Base-by-base conservation (phyloP, 441 rosid species). In the Hypseocharis bilobata region DNA sequence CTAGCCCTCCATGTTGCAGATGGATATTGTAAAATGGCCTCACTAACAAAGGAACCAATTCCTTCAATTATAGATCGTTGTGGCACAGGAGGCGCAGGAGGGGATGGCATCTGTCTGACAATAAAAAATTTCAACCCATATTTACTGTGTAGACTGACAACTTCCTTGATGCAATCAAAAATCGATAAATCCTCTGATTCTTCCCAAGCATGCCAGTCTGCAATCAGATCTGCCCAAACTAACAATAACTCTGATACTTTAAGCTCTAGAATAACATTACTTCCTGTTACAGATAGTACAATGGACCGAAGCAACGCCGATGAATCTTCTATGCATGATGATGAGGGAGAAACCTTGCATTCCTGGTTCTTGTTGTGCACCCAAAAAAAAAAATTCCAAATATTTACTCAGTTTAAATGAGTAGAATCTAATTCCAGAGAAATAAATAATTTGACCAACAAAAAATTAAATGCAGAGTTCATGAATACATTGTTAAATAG, bases 201-300 rank as follows among this genome's bases (percentile, higher is more conserved):
- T 77, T 88, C 95, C 97, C 97, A 90, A 49, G 87, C 84, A 83
- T 84, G 79, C 89, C 95, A 88, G 61, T 83, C 88, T 62, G 87
- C 84, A 74, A 90, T 84, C 70, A 88, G 72, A 80, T 81, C 83
- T 64, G 95, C 82, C 97, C 97, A 90, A 72, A 77, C 84, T 63
- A 77, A 65, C 47, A 90, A 72, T 64, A 90, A 65, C 57, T 90
- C 89, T 27, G 80, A 63, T 62, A 88, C 62, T 74, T 82, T 85
- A 70, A 85, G 84, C 69, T 85, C 86, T 70, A 42, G 26, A 60
- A 83, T 68, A 27, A 47, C 75, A 66, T 76, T 71, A 74, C 58
- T 73, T 63, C 69, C 76, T 19, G 84, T 80, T 72, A 85, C 83
- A 44, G 89, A 86, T 57, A 77, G 75, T 72, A 82, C 82, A 58